Evolutionary conservation across 805 yeast genomes (phyloP).

Genomic region (Nakazawaea peltata): DNA sequence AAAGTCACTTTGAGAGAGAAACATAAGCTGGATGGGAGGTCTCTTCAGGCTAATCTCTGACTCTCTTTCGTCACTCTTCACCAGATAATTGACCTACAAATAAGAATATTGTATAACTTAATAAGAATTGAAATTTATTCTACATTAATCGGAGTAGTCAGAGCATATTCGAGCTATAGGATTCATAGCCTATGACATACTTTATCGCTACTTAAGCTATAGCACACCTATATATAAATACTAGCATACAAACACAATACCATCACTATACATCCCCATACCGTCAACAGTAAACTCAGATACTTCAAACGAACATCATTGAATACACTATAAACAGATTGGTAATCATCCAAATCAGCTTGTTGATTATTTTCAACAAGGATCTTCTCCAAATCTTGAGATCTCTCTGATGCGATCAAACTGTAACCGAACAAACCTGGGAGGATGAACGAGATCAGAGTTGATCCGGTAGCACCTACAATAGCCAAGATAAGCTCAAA

Average conservation of each 20-base stretch:
- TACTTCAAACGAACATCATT: constrained; percentile 5
- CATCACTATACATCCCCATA: constrained; percentile 53
- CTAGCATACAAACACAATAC: constrained; percentile 44
- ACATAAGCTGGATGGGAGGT: constrained; percentile 9
- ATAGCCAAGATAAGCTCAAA: constrained; percentile 64
- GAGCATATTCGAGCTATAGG: too few relatives aligned
- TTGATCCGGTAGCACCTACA: constrained; percentile 81
- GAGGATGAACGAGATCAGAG: constrained; percentile 66
- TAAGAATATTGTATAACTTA: too few relatives aligned
- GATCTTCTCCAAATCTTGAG: constrained; percentile 1
- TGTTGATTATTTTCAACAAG: constrained; percentile 4
- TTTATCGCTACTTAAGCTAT: too few relatives aligned
- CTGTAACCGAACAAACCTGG: constrained; percentile 74
- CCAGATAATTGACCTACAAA: too few relatives aligned
- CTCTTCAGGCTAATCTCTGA: too few relatives aligned
- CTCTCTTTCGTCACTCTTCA: too few relatives aligned
- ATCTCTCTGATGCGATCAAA: constrained; percentile 26
- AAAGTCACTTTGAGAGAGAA: constrained; percentile 63
- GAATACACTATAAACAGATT: constrained; percentile 2
- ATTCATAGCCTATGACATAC: too few relatives aligned
- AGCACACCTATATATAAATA: constrained; percentile 27
- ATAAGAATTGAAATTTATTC: too few relatives aligned
- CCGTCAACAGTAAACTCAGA: constrained; percentile 29
- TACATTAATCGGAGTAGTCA: too few relatives aligned
- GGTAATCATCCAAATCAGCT: constrained; percentile 15